Base-by-base conservation (phyloP, 202 grass and related monocot species). In the Hordeum pubiflorum region DNA sequence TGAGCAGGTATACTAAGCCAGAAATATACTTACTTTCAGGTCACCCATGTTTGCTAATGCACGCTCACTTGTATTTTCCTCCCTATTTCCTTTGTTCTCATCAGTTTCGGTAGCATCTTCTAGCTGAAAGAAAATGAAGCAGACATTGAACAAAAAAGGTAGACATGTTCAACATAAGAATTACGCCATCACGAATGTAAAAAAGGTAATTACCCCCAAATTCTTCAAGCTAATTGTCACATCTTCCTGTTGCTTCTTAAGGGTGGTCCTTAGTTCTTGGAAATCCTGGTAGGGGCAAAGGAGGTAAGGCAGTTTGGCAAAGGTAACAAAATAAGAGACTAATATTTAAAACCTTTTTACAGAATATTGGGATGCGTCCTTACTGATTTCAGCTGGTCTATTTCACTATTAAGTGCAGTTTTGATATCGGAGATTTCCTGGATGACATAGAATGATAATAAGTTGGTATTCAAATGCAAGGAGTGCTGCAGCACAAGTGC, bases 161-260 rank as follows among this genome's bases (percentile, higher is more conserved):
- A 58, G 15, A 62, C 10, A 20, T 41, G 10, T 57, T 57, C 7
- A 67, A 41, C 31, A 66, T 2, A 82, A 7, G 67, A 86, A 36
- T 26, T 74, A 66, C 40, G 70, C 3, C 22, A 31, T 60, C 71
- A 84, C 34, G 24, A 85, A 79, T 54, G 21, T 11, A 72, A 46
- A 69, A 69, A 74, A 41, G 66, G 55, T 12, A 69, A 69, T 78
- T 89, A 97, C 93, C 80, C 90, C 93, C 65, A 97, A 87, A 81
- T 79, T 85, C 84, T 78, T 83, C 72, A 97, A 86, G 86, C 91
- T 93, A 85, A 82, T 22, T 57, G 93, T 60, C 38, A 93, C 93
- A 91, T 97, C 93, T 79, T 91, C 91, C 80, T 97, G 93, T 80
- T 97, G 93, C 67, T 93, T 93, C 77, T 93, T 90, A 58, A 97